Base-by-base conservation (phyloP, 495 filamentous ascomycete genomes). In the Trypethelium eluteriae region DNA sequence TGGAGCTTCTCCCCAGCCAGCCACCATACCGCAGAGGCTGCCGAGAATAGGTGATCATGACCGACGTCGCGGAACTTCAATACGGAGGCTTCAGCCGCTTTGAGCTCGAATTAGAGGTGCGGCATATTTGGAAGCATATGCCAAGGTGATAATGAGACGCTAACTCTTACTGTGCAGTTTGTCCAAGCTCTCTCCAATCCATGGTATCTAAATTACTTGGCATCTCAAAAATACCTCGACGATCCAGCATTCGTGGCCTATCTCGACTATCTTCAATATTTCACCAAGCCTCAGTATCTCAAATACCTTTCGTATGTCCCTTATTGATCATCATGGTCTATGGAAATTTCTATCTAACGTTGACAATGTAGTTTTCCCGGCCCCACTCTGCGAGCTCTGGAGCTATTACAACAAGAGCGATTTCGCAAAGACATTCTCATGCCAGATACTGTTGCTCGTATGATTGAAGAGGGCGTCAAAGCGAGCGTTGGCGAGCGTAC, bases 141-240 rank as follows among this genome's bases (percentile, higher is more conserved):
- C 64, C 32, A 53, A 63, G 49, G 0, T 38, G 46, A 35, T 38
- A 25, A 16, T 53, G 32, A 57, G n/a, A 76, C 4, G 2, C 79
- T 79, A 57, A 78, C 76, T 63, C 74, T 79, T 53, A 76, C 79
- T 64, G 74, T 75, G 39, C 77, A 95, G 82, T 95, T 96, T 72
- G 90, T 95, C 50, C 89, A 91, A 71, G 85, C 87, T n/a, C 89
- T 96, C 64, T 85, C 86, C 68, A 93, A 93, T 72, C 92, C 92
- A 39, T 34, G 61, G 38, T 95, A 96, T 77, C 83, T 96, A 38
- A 90, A 90, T 70, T 86, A 93, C 70, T 86, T 96, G 18, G 91
- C 72, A 74, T 76, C 62, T 57, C 73, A 69, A 71, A 77, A 78
- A 75, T 72, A 81, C 73, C 74, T 89, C 72, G 78, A 81, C 74